phyloP scores from a whole-genome alignment of 2,329 filamentous ascomycete species.

The Eutypa lata region DNA sequence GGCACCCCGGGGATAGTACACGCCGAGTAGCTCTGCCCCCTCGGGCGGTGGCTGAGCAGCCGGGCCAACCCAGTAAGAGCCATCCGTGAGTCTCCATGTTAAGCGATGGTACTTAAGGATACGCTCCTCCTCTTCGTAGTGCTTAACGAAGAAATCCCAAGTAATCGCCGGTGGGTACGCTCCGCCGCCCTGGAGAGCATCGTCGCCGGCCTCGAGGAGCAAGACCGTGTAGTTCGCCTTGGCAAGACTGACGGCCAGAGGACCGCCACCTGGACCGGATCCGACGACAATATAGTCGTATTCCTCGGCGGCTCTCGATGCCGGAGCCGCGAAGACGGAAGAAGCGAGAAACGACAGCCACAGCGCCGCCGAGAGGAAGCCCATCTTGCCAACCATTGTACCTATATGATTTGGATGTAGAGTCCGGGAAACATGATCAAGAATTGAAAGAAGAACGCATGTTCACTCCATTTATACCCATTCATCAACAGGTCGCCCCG shows the following conservation, averaged over 20 bases:
- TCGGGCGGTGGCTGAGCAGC: conserved; percentile 12
- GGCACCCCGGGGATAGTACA: conserved; percentile 25
- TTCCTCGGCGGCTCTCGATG: not conserved
- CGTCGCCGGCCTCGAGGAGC: conserved; percentile 52
- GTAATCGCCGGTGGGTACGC: conserved; percentile 34
- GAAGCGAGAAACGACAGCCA: not conserved
- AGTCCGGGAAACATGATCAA: not conserved
- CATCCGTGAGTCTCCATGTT: conserved; percentile 15
- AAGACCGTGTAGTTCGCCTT: conserved; percentile 49
- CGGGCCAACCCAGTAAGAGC: conserved; percentile 15
- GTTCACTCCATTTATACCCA: too few relatives aligned
- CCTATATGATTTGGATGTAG: not conserved
- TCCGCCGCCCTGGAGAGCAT: conserved; percentile 40
- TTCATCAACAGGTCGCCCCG: too few relatives aligned
- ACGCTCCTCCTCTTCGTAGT: conserved; percentile 49
- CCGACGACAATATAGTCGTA: conserved; percentile 41
- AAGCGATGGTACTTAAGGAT: conserved; percentile 32
- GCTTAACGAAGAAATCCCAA: conserved; percentile 55
- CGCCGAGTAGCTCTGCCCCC: conserved; percentile 20
- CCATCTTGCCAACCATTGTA: not conserved
- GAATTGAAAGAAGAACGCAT: not conserved
- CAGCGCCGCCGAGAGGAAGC: not conserved
- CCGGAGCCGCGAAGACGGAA: not conserved
- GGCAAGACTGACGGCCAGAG: conserved; percentile 48
- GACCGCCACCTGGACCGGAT: conserved; percentile 48